A percentile compares a stretch with the other conserved stretches of the same genome.
Conservation (phyloP, 108 stramenopile species). For the Chaetoceros tenuissimus region DNA sequence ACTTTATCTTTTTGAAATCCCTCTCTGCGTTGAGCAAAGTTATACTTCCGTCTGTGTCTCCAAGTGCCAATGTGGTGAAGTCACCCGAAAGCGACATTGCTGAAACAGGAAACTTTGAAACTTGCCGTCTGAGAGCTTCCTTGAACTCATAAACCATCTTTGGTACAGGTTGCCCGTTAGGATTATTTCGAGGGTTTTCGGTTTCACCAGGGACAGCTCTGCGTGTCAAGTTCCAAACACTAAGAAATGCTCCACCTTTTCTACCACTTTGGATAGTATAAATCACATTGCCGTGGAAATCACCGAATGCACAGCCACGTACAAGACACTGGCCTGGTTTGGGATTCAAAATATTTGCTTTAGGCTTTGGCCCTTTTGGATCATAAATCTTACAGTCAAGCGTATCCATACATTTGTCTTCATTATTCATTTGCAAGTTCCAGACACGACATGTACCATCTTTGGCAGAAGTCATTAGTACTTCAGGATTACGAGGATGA, state of each 20-base stretch:
- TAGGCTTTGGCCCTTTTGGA: slow-evolving; percentile 42
- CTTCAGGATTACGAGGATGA: slow-evolving; percentile 28
- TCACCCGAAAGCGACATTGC: slow-evolving; percentile 65
- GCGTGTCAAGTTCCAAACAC: slow-evolving; percentile 34
- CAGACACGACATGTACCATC: slow-evolving; percentile 79
- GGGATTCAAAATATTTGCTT: slow-evolving; percentile 21
- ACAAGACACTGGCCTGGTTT: slow-evolving; percentile 50
- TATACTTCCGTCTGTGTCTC: slow-evolving; percentile 61
- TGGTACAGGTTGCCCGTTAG: neutral
- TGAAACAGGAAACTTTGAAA: slow-evolving; percentile 60
- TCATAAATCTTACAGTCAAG: slow-evolving; percentile 36
- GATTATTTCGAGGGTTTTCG: neutral
- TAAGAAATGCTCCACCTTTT: slow-evolving; percentile 55
- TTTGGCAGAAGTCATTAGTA: slow-evolving; percentile 57
- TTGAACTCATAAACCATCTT: neutral
- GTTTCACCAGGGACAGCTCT: slow-evolving; percentile 6
- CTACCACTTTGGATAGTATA: slow-evolving; percentile 69
- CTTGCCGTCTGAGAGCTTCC: slow-evolving; percentile 23
- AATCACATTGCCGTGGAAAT: slow-evolving; percentile 56
- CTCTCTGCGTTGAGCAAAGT: slow-evolving; percentile 10
- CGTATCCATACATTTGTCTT: slow-evolving; percentile 5
- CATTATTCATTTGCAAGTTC: slow-evolving; percentile 10
- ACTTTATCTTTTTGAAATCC: neutral
- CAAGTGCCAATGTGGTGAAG: slow-evolving; percentile 41
- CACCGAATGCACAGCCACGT: slow-evolving; percentile 75